Evolutionary conservation across 768 basidiomycete species (phyloP).

Genomic region (Candolleomyces efflorescens): DNA sequence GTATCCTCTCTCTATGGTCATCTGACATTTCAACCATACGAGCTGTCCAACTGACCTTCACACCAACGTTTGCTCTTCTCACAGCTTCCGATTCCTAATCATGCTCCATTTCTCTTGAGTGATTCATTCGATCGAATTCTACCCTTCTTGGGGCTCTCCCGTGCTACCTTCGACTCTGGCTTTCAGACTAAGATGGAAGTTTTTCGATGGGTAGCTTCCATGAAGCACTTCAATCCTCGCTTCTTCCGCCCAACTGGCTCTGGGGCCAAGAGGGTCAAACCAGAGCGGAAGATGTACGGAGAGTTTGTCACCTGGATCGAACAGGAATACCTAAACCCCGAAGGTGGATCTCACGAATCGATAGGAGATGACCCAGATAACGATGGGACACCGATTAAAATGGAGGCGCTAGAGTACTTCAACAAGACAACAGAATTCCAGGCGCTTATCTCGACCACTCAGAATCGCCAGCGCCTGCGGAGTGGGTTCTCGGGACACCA

Average conservation of each 20-base stretch:
- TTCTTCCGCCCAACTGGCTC: slow-evolving; percentile 31
- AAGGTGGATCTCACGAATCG: slow-evolving; percentile 1
- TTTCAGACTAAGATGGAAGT: slow-evolving; percentile 50
- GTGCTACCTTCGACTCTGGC: slow-evolving; percentile 45
- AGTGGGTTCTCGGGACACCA: slow-evolving; percentile 42
- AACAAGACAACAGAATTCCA: slow-evolving; percentile 48
- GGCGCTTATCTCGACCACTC: slow-evolving; percentile 24
- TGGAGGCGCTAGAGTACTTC: slow-evolving; percentile 50
- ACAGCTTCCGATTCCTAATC: slow-evolving; percentile 30
- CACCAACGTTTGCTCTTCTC: not conserved
- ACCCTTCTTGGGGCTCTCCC: slow-evolving; percentile 53
- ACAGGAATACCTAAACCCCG: slow-evolving; percentile 3
- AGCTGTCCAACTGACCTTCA: not conserved
- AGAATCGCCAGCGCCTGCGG: slow-evolving; percentile 31
- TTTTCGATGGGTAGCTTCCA: slow-evolving; percentile 56
- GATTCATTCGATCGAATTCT: slow-evolving; percentile 45
- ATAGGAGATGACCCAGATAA: slow-evolving; percentile 10
- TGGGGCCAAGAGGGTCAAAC: slow-evolving; percentile 39
- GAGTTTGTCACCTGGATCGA: slow-evolving; percentile 52
- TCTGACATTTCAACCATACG: not conserved
- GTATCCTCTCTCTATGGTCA: not conserved
- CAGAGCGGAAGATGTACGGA: slow-evolving; percentile 52
- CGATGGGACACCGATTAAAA: slow-evolving; percentile 20
- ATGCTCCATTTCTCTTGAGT: slow-evolving; percentile 48
- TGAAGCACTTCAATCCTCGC: slow-evolving; percentile 47